phyloP scores from a whole-genome alignment of 371 early-diverging fungal genomes.

The Chytridiales sp. region DNA sequence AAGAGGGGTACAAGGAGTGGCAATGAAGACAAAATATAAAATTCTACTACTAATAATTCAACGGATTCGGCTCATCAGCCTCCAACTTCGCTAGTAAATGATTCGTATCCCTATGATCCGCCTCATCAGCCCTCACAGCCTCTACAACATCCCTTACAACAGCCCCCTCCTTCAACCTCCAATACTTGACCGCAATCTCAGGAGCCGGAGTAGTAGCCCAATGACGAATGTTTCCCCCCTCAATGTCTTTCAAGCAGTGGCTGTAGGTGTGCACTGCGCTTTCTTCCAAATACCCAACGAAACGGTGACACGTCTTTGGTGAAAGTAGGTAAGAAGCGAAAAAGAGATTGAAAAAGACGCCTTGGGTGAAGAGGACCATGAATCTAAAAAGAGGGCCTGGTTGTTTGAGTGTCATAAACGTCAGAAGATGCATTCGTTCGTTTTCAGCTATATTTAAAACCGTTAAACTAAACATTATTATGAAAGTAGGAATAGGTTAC shows the following conservation, averaged over 20 bases:
- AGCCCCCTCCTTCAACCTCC: conserved; percentile 80
- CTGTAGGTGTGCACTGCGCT: conserved; percentile 94
- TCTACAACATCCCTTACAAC: conserved; percentile 89
- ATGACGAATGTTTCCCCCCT: conserved; percentile 59
- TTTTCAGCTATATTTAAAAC: conserved; percentile 40
- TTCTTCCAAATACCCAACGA: conserved; percentile 72
- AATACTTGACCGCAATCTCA: conserved; percentile 86
- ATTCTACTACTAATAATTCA: not conserved
- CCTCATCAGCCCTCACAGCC: conserved; percentile 95
- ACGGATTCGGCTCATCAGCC: conserved; percentile 34
- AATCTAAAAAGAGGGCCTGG: conserved; percentile 58
- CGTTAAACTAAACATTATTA: no score
- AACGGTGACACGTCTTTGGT: conserved; percentile 84
- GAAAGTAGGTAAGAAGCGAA: conserved; percentile 79
- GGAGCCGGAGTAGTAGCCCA: conserved; percentile 45
- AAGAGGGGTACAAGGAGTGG: not conserved
- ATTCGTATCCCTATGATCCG: conserved; percentile 93
- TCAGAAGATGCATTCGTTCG: conserved; percentile 44
- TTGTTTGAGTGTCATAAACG: conserved; percentile 56
- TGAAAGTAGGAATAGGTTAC: no score
- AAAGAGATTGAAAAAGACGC: conserved; percentile 88
- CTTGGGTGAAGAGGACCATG: conserved; percentile 74
- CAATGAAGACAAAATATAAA: not conserved
- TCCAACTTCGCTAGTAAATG: conserved; percentile 75
- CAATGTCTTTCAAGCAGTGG: conserved; percentile 84